Percentiles rank a stretch among this genome's conserved stretches.
Evolutionary conservation across 2,329 filamentous ascomycete genomes (phyloP).

Genomic region (Xylariaceae sp.): DNA sequence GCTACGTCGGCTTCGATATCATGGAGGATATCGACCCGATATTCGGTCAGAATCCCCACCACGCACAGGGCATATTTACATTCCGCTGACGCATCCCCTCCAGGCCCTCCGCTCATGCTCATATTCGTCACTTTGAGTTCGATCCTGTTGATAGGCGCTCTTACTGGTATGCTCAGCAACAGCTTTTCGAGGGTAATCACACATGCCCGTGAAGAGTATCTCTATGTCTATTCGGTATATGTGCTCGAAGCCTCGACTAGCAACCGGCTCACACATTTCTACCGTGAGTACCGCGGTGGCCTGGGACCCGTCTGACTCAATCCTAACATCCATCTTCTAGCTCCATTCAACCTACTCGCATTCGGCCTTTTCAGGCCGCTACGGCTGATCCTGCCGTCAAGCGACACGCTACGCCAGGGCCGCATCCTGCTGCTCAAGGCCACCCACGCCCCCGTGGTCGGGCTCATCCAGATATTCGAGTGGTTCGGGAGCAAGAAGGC

Average conservation of each 20-base stretch:
- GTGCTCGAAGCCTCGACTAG: conserved; percentile 60
- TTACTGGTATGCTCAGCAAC: conserved; percentile 73
- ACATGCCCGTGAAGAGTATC: conserved; percentile 65
- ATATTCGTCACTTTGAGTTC: conserved; percentile 72
- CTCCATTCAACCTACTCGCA: conserved; percentile 67
- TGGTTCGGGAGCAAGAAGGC: conserved; percentile 34
- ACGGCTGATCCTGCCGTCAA: conserved; percentile 58
- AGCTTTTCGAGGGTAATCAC: conserved; percentile 60
- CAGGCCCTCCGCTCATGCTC: conserved; percentile 53
- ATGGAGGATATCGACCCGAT: conserved; percentile 53
- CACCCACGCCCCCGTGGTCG: conserved; percentile 61
- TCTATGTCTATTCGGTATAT: conserved; percentile 65
- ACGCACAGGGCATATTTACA: too few relatives aligned
- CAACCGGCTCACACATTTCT: conserved; percentile 62
- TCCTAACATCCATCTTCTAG: conserved; percentile 12
- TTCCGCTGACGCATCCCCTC: too few relatives aligned
- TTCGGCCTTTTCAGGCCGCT: conserved; percentile 65
- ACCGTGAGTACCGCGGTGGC: conserved; percentile 30
- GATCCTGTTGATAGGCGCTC: conserved; percentile 69
- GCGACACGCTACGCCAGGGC: conserved; percentile 52
- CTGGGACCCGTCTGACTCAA: background rate
- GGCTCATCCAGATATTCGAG: conserved; percentile 62
- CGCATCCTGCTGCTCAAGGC: conserved; percentile 56
- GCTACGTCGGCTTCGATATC: conserved; percentile 64
- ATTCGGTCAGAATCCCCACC: conserved; percentile 40